Conservation (phyloP, 768 basidiomycete genomes). For the Tricholomella constricta region DNA sequence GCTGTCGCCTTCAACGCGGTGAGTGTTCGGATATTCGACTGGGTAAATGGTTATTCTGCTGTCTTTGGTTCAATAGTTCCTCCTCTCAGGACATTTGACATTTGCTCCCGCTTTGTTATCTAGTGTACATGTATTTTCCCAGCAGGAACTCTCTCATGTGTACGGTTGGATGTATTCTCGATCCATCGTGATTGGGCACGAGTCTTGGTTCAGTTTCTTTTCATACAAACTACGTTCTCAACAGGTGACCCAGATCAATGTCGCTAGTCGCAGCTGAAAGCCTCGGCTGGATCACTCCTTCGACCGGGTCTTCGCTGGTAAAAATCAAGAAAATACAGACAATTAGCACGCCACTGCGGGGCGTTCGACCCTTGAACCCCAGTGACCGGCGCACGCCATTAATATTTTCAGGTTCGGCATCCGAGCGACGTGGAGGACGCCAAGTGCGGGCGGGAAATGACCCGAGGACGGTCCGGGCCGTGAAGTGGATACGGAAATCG, state of each 20-base stretch:
- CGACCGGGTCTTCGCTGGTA: too few relatives aligned
- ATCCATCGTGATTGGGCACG: slow-evolving; percentile 7
- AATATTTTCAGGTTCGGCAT: slow-evolving; percentile 2
- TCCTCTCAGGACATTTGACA: not conserved
- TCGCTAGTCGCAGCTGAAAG: too few relatives aligned
- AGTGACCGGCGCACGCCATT: not conserved
- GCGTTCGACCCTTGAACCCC: not conserved
- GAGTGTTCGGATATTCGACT: slow-evolving; percentile 10
- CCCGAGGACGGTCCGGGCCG: slow-evolving; percentile 26
- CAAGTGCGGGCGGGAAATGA: slow-evolving; percentile 9
- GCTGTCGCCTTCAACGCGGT: not conserved
- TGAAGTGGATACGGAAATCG: slow-evolving; percentile 20
- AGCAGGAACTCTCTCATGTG: not conserved
- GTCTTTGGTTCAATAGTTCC: not conserved
- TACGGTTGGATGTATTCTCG: not conserved
- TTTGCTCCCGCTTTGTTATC: not conserved
- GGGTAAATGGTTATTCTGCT: slow-evolving; percentile 3
- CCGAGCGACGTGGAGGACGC: not conserved
- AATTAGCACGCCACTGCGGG: not conserved
- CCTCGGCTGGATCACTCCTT: too few relatives aligned
- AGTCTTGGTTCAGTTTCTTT: slow-evolving; percentile 1
- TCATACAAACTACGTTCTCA: slow-evolving; percentile 1
- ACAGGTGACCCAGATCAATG: slow-evolving; percentile 2
- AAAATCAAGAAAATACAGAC: not conserved
- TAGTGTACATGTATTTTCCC: not conserved